Percentiles rank a stretch among this genome's conserved stretches.
These are phyloP conservation scores for Lactarius akahatsu DNA, from an alignment of 768 basidiomycete genomes.

Conservation along the genomic window DNA sequence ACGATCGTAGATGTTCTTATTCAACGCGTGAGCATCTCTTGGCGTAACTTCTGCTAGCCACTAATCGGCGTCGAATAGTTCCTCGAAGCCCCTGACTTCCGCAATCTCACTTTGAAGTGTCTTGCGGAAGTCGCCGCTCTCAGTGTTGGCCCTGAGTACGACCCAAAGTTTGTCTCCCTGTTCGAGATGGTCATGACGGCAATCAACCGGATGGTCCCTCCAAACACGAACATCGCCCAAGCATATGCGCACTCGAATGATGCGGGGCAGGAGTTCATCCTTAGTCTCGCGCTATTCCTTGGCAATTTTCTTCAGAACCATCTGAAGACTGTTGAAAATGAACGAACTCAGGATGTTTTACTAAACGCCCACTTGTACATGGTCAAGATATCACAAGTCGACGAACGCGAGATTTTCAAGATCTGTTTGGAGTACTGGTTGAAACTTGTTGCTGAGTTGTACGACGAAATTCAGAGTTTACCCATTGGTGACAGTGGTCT, in stretches of 20 bases:
- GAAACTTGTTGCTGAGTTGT: slow-evolving; percentile 93
- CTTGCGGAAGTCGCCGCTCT: slow-evolving; percentile 94
- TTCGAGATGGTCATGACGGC: slow-evolving; percentile 99
- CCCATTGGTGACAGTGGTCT: slow-evolving; percentile 85
- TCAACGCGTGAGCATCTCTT: slow-evolving; percentile 65
- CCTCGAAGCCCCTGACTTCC: slow-evolving; percentile 94
- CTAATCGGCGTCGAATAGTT: slow-evolving; percentile 55
- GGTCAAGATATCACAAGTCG: slow-evolving; percentile 97
- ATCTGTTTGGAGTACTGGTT: slow-evolving; percentile 98
- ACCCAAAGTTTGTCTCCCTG: slow-evolving; percentile 94
- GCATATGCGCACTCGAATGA: slow-evolving; percentile 90
- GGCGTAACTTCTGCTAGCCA: slow-evolving; percentile 6
- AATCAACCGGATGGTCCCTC: slow-evolving; percentile 94
- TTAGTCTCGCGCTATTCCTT: slow-evolving; percentile 97
- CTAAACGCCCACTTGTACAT: slow-evolving; percentile 97
- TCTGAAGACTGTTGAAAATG: slow-evolving; percentile 90
- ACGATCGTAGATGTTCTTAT: slow-evolving; percentile 93
- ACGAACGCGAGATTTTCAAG: slow-evolving; percentile 99
- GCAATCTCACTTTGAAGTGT: slow-evolving; percentile 95
- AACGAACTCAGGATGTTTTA: slow-evolving; percentile 85
- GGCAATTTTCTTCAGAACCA: slow-evolving; percentile 94
- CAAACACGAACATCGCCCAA: slow-evolving; percentile 89
- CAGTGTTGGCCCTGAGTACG: slow-evolving; percentile 94
- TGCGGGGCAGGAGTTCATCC: slow-evolving; percentile 92
- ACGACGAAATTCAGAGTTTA: slow-evolving; percentile 93